Percentiles rank a stretch among this genome's conserved stretches.
Conservation (phyloP, 2,329 filamentous ascomycete genomes). For the Cytospora mali region DNA sequence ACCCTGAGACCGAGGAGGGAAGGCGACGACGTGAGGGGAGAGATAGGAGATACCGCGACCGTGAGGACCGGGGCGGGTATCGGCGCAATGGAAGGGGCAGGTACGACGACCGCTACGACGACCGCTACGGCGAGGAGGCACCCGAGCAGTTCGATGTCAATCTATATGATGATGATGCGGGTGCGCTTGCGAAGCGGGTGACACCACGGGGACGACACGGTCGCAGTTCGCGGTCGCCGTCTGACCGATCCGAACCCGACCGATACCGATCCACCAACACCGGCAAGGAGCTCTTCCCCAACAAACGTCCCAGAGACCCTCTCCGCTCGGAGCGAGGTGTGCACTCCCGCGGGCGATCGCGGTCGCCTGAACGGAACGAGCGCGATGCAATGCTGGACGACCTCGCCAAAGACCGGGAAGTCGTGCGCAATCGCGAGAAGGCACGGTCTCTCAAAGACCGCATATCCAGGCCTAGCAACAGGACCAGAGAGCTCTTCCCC, state of each 20-base stretch:
- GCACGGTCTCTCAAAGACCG: slow-evolving; percentile 50
- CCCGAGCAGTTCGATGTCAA: slow-evolving; percentile 64
- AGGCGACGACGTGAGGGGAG: slow-evolving; percentile 59
- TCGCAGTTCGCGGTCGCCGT: slow-evolving; percentile 25
- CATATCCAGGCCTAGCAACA: slow-evolving; percentile 43
- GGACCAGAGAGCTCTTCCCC: slow-evolving; percentile 63
- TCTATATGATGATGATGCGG: slow-evolving; percentile 77
- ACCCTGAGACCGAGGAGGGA: slow-evolving; percentile 64
- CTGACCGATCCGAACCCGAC: slow-evolving; percentile 32
- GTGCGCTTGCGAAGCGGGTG: slow-evolving; percentile 39
- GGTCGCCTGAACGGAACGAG: slow-evolving; percentile 51
- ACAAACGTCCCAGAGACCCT: slow-evolving; percentile 33
- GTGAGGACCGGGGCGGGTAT: slow-evolving; percentile 43
- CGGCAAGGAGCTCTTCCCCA: slow-evolving; percentile 67
- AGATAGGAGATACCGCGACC: slow-evolving; percentile 58
- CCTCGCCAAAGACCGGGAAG: slow-evolving; percentile 35
- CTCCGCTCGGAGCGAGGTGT: slow-evolving; percentile 33
- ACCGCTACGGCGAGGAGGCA: slow-evolving; percentile 60
- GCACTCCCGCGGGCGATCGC: slow-evolving; percentile 51
- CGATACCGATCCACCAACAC: slow-evolving; percentile 44
- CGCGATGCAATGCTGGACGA: slow-evolving; percentile 40
- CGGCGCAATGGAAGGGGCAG: slow-evolving; percentile 47
- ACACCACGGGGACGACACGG: slow-evolving; percentile 8
- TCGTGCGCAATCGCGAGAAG: slow-evolving; percentile 44
- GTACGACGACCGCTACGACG: slow-evolving; percentile 66